Conservation (phyloP, 1,284 basidiomycete genomes). For the Fomitopsis betulina region DNA sequence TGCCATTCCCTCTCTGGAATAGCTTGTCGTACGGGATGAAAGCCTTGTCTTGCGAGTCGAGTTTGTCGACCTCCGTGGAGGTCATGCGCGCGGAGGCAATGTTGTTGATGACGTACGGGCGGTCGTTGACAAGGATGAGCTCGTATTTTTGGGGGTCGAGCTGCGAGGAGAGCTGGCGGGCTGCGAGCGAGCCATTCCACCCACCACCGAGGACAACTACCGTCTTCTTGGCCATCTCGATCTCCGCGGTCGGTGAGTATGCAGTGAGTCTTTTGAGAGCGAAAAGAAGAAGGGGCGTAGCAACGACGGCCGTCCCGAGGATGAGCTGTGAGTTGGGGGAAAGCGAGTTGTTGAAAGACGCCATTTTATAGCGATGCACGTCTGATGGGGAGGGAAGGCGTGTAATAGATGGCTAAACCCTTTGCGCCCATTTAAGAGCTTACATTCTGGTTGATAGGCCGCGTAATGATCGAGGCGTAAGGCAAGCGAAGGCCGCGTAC, state of each 20-base stretch:
- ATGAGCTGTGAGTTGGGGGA: background rate
- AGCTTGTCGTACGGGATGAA: slow-evolving; percentile 41
- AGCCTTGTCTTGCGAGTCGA: slow-evolving; percentile 26
- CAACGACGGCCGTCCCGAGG: background rate
- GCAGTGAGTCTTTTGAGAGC: background rate
- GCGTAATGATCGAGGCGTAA: too few species aligned
- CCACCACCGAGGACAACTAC: slow-evolving; percentile 38
- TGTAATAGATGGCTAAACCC: background rate
- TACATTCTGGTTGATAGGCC: too few species aligned
- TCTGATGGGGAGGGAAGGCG: background rate
- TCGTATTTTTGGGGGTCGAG: slow-evolving; percentile 28
- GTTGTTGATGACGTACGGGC: slow-evolving; percentile 29
- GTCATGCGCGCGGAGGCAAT: slow-evolving; percentile 31
- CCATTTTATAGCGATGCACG: background rate
- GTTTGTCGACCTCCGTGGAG: slow-evolving; percentile 27
- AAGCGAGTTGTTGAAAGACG: background rate
- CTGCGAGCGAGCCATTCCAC: slow-evolving; percentile 24
- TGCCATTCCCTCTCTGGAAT: slow-evolving; percentile 42
- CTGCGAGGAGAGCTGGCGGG: slow-evolving; percentile 29
- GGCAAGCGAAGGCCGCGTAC: too few species aligned
- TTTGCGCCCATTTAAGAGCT: background rate
- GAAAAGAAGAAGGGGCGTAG: background rate
- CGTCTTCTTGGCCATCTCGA: background rate
- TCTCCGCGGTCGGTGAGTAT: background rate
- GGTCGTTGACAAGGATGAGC: slow-evolving; percentile 31